Evolutionary conservation across 345 rosid species (phyloP), one percentile per base, ranked within the genome.

Genomic region (Salix purpurea): DNA sequence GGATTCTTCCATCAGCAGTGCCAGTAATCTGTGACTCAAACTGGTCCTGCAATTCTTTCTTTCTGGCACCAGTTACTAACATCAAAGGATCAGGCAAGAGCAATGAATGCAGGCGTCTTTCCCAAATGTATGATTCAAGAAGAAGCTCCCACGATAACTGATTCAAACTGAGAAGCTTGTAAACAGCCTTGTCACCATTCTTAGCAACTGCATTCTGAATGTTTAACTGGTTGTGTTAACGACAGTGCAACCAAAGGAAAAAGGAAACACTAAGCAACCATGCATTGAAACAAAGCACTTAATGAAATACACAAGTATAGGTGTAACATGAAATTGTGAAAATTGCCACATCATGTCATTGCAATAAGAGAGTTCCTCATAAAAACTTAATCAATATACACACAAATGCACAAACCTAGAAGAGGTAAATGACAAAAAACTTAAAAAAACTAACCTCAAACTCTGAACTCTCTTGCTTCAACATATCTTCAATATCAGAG

Each of bases 71-170:
- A 72, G 73, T 36, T 48, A 78, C 71, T 56, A 86, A 81, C 72
- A 78, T 72, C 30, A 85, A 83, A 76, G 88, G 84, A 82, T 84
- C 86, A 81, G 86, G 85, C 77, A 67, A 85, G 34, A 86, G 82
- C 58, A 96, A 86, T 19, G 92, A 88, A 80, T 89, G 86, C 79
- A 96, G 65, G 28, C 98, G 93, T 32, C 74, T 67, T 84, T 94
- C 89, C 99, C 99, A 96, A 71, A 91, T 80, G 78, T 66, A 82
- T 54, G 98, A 88, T 84, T 86, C 90, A 77, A 96, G 87, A 79
- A 91, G 80, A 77, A 96, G 92, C 76, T 91, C 95, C 99, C 95
- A 94, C 76, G 87, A 72, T 72, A 89, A 50, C 52, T 87, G 82
- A 81, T 91, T 96, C 82, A 92, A 77, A 74, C 82, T 83, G 61